Evolutionary conservation across 2,329 filamentous ascomycete genomes (phyloP).

Genomic region (Lachnellula occidentalis): DNA sequence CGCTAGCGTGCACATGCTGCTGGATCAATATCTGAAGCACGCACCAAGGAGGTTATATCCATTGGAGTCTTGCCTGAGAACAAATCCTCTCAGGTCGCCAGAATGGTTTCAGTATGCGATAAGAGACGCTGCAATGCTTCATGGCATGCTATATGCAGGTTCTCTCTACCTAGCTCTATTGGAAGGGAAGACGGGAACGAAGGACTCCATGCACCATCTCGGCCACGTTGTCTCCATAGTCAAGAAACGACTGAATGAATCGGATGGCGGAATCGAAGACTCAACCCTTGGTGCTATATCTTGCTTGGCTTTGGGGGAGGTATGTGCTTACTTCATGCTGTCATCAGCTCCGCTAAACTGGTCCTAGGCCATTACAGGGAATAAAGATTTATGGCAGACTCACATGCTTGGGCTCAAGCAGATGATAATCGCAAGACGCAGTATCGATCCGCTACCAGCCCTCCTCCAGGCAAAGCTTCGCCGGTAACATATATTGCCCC

Average conservation of each 20-base stretch:
- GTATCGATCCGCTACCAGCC: constrained; percentile 2
- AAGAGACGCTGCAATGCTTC: constrained; percentile 20
- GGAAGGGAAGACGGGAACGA: constrained; percentile 13
- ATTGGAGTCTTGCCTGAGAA: constrained; percentile 7
- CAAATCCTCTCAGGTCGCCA: constrained; percentile 14
- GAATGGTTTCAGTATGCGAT: constrained; percentile 21
- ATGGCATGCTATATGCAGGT: constrained; percentile 20
- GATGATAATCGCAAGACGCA: constrained; percentile 10
- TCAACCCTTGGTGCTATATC: constrained; percentile 18
- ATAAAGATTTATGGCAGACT: constrained; percentile 15
- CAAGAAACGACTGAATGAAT: constrained; percentile 10
- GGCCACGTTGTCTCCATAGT: constrained; percentile 10
- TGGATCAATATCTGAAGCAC: constrained; percentile 16
- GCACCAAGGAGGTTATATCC: constrained; percentile 14
- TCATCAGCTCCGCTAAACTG: not conserved
- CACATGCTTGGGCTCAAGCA: constrained; percentile 24
- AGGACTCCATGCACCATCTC: constrained; percentile 15
- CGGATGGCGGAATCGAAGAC: constrained; percentile 6
- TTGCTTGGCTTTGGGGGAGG: constrained; percentile 21
- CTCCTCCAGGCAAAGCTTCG: constrained; percentile 18
- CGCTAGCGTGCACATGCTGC: constrained; percentile 9
- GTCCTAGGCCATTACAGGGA: constrained; percentile 16
- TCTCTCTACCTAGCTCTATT: constrained; percentile 16
- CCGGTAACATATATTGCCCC: constrained; percentile 7
- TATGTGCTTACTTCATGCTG: not conserved